Base-by-base conservation (phyloP, 257 asterid species). In the Echites panduratus region DNA sequence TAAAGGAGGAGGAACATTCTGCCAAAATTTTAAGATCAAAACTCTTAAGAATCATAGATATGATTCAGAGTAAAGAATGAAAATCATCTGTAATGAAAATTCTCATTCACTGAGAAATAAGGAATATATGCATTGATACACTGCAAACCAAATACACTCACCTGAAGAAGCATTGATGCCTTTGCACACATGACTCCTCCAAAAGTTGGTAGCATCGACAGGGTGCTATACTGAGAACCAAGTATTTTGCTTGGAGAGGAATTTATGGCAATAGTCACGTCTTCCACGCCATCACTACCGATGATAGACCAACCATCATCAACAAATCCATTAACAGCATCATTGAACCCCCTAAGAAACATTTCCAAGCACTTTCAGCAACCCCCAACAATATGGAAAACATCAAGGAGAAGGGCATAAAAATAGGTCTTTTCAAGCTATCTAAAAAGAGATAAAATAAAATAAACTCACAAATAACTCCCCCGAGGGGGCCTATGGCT, bases 131-230 rank as follows among this genome's bases (percentile, higher is more conserved):
- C 4, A 40, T 2, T 26, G n/a, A 61, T 45, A 70, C 6, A 52
- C 35, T 19, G 11, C 9, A 50, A 27, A 53, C 41, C 14, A 49
- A 66, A 11, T 20, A 41, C 19, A 53, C 77, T 41, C 58, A 88
- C 99, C 95, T 95, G 93, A 74, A 95, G 96, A 84, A 95, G 97
- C 98, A 95, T 95, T 7, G 98, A 92, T 48, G 99, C 96, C 65
- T 94, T 87, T 32, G 98, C 98, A 56, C 99, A 95, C 66, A 95
- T 87, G 75, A 95, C 89, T 70, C 98, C 98, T 7, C 96, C 98
- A 70, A 86, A 83, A 19, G 92, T 83, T 2, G 96, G 94, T 68
- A 86, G 92, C 87, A 87, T 81, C 10, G 96, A 85, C 82, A 90
- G 68, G 48, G 84, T 77, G 77, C 89, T 83, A 64, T 83, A 78